Base-by-base conservation (phyloP, 225 moss, liverwort and hornwort species). In the Bryoerythrophyllum caledonicum region DNA sequence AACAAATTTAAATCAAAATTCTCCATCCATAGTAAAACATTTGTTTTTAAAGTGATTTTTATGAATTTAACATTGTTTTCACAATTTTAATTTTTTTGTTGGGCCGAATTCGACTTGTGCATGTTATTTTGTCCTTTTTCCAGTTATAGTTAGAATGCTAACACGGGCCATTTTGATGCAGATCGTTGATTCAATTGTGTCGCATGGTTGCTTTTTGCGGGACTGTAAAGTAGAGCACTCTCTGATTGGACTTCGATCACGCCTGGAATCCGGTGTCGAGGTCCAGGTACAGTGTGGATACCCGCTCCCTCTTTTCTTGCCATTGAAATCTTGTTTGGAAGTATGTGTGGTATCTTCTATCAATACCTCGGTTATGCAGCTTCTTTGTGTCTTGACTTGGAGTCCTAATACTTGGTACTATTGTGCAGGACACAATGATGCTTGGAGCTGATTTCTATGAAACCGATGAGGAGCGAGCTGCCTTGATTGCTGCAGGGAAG, bases 391-490 rank as follows among this genome's bases (percentile, higher is more conserved):
- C 17, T 49, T 49, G 48, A 19, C 48, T 17, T 49, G 48, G 1
- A 49, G 41, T 8, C 30, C 19, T 58, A n/a, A n/a, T n/a, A n/a
- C n/a, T n/a, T n/a, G n/a, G n/a, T n/a, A 2, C 5, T 17, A 48
- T 48, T 60, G 9, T 64, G 82, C 78, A 85, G 77, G 85, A 89
- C 46, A 81, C 83, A n/a, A 81, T 91, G 84, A 86, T 91, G 78
- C 73, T 91, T 7, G 91, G 91, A 63, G 81, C 89, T 51, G 82
- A 89, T 81, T 86, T 14, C 46, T 91, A 91, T 38, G 91, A 91
- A 77, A 91, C 91, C 0, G 89, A 91, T 26, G 79, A 81, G 40
- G 88, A 91, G 63, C 82, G 86, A 77, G 74, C 63, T 21, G 80
- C 81, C 28, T 79, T 80, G 28, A 67, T 84, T n/a, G 81, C 75